Conservation (phyloP, 352 stramenopile species). For the Thalassiosira delicatula region DNA sequence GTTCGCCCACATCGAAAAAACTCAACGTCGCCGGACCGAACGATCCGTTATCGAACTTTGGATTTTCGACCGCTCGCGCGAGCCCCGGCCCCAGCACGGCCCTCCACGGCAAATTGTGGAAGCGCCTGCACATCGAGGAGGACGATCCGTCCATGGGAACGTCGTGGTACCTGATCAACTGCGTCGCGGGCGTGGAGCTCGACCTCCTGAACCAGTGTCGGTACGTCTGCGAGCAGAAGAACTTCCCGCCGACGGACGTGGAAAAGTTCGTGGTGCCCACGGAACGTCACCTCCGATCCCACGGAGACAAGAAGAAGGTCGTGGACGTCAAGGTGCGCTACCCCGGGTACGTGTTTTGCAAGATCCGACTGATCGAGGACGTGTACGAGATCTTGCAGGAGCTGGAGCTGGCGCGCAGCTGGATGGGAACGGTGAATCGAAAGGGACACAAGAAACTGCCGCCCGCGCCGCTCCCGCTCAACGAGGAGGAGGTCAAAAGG, state of each 20-base stretch:
- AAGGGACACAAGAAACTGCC: slow-evolving; percentile 79
- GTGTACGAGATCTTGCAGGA: slow-evolving; percentile 76
- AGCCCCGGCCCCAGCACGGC: no score
- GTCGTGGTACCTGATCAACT: slow-evolving; percentile 83
- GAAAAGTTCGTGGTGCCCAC: slow-evolving; percentile 77
- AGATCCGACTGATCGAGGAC: slow-evolving; percentile 69
- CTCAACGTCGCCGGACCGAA: no score
- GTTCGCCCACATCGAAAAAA: no score
- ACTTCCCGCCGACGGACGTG: slow-evolving; percentile 53
- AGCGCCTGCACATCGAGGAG: slow-evolving; percentile 80
- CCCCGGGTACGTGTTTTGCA: slow-evolving; percentile 82
- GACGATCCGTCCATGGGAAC: slow-evolving; percentile 61
- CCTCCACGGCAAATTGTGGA: slow-evolving; percentile 71
- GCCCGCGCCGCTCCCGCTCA: slow-evolving; percentile 68
- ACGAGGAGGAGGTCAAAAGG: slow-evolving; percentile 63
- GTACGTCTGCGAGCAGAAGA: slow-evolving; percentile 30
- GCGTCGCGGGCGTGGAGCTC: slow-evolving; percentile 75
- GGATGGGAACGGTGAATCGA: slow-evolving; percentile 81
- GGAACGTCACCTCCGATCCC: slow-evolving; percentile 60
- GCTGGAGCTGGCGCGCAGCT: slow-evolving; percentile 76
- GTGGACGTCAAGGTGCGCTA: slow-evolving; percentile 81
- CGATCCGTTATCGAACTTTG: no score
- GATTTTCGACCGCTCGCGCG: no score
- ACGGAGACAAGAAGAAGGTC: slow-evolving; percentile 79
- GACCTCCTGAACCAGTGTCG: slow-evolving; percentile 69